These are phyloP conservation scores for Aspergillus quadricinctus DNA, from an alignment of 2,329 filamentous ascomycete species.

Conservation along the genomic window DNA sequence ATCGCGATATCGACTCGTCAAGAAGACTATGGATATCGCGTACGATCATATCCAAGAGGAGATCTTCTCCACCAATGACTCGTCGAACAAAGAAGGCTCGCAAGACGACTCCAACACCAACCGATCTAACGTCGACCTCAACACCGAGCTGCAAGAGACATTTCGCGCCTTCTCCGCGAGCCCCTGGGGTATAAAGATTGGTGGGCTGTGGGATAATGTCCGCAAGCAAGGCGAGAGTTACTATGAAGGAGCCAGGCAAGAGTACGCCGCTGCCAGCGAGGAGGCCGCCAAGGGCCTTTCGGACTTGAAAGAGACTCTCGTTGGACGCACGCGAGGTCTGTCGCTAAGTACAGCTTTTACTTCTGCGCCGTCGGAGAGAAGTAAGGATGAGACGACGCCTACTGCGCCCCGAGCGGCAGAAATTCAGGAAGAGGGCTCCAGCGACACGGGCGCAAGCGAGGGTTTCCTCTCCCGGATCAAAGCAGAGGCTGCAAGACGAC, in stretches of 20 bases:
- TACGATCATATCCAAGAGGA: slow-evolving; percentile 97
- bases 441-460: slow-evolving; percentile 40
- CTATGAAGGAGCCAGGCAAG: slow-evolving; percentile 75
- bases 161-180: slow-evolving; percentile 90
- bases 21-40: slow-evolving; percentile 74
- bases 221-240: slow-evolving; percentile 92
- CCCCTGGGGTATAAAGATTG: slow-evolving; percentile 84
- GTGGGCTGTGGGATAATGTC: slow-evolving; percentile 85
- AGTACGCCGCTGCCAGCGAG: slow-evolving; percentile 71
- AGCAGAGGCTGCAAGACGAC: slow-evolving; percentile 70
- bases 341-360: slow-evolving; percentile 52
- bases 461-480: slow-evolving; percentile 72
- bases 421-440: slow-evolving; percentile 22
- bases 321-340: slow-evolving; percentile 68
- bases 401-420: slow-evolving; percentile 20
- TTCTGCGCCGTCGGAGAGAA: slow-evolving; percentile 17
- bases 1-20: slow-evolving; percentile 1
- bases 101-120: slow-evolving; percentile 37
- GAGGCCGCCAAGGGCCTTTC: slow-evolving; percentile 79
- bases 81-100: slow-evolving; percentile 44
- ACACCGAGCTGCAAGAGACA: slow-evolving; percentile 86
- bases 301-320: slow-evolving; percentile 62
- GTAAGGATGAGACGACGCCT: slow-evolving; percentile 27
- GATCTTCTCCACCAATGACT: slow-evolving; percentile 56
- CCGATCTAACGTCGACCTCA: slow-evolving; percentile 55